Evolutionary conservation across 2,329 filamentous ascomycete species (phyloP), one percentile per base, ranked within the genome.

Genomic region (Furcasterigmium furcatum): DNA sequence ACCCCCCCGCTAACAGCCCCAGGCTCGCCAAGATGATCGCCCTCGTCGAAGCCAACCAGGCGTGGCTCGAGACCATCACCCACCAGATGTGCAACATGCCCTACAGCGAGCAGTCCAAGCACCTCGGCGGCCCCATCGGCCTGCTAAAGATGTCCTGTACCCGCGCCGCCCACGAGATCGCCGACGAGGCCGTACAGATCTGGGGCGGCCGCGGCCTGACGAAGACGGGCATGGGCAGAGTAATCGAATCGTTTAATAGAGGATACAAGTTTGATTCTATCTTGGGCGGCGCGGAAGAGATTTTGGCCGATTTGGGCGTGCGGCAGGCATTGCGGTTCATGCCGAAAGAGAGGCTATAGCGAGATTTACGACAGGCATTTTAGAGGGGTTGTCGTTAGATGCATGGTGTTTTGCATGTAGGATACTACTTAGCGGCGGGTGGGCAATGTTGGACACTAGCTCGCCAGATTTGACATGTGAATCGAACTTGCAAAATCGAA

Each of bases 11-110:
- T 40, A 44, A 53, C 44, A 13, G 43, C 46, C 44, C 39, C 47
- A 84, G 80, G 55, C 80, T 95, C 46, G 89, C 89, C 50, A 88
- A 88, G 62, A 94, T 95, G 88, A 94, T 95, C 54, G 81, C 87
- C 5, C 81, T 87, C 41, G 79, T 83, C 54, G 89, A 95, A 65
- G 77, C 87, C n/a, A 85, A 87, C 67, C 89, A 95, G 65, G 80
- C 88, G 18, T 95, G 88, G 88, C 79, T 94, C 41, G 89, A 95
- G 65, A 82, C 80, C 35, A 84, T 94, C 59, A 90, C 88, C 18
- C 89, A 90, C 71, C 89, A 95, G 62, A 95, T 95, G 89, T 86
- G 79, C 71, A 76, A 89, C 63, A 89, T 95, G 87, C 79, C 79
- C 27, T 94, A 95, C 66, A 75, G 78, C 44, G 70, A 92, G 61